Percentiles rank a stretch among this genome's conserved stretches.
Evolutionary conservation across 331 rosid species (phyloP).

Genomic region (Cydonia oblonga): DNA sequence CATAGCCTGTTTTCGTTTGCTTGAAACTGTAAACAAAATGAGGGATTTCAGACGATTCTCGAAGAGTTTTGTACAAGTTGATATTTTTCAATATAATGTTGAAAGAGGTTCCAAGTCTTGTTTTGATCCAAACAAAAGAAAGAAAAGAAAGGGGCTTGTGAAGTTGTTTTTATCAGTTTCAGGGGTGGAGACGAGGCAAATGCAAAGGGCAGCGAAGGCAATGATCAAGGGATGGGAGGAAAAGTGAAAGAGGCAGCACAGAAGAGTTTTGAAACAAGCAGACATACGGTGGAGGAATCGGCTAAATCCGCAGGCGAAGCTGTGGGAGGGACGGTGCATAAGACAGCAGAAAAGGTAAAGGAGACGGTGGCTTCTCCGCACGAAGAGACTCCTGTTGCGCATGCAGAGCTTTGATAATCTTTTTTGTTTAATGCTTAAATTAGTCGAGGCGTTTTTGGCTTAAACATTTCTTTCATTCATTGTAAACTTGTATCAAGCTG

Average conservation of each 20-base stretch:
- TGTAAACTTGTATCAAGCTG: neutral
- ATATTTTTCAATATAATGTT: neutral
- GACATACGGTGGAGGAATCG: conserved; percentile 37
- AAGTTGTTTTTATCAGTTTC: conserved; percentile 21
- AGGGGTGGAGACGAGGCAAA: conserved; percentile 14
- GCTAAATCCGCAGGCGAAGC: conserved; percentile 49
- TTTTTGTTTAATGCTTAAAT: neutral
- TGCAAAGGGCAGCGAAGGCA: neutral
- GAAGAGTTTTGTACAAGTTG: neutral
- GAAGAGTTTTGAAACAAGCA: conserved; percentile 42
- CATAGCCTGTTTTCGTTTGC: neutral
- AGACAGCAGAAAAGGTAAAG: conserved; percentile 21
- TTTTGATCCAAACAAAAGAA: neutral
- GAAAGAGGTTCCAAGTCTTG: neutral
- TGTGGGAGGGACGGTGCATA: conserved; percentile 35
- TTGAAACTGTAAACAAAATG: too few relatives aligned
- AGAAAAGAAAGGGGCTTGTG: neutral
- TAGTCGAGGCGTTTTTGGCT: neutral
- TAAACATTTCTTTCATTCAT: neutral
- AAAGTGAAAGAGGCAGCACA: conserved; percentile 31
- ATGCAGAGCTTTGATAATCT: conserved; percentile 37
- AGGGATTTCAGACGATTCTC: neutral
- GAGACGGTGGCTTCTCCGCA: conserved; percentile 4
- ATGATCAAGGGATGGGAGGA: neutral
- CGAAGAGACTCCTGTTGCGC: conserved; percentile 20